Base-by-base conservation (phyloP, 225 moss, liverwort and hornwort species). In the Rhytidiadelphus loreus region DNA sequence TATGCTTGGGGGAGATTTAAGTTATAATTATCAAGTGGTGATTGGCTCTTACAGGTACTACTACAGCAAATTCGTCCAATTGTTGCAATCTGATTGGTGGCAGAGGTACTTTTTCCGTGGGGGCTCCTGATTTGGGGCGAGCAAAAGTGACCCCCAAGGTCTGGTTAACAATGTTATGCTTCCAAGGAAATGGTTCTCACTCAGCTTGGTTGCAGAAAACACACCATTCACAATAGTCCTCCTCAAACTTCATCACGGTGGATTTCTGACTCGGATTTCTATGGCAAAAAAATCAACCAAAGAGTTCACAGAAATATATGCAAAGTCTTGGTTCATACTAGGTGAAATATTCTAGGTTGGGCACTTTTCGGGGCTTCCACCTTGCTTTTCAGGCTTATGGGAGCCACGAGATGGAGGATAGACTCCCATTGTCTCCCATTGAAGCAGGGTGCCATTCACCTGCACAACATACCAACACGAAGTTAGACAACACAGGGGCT, bases 361-460 rank as follows among this genome's bases (percentile, higher is more conserved):
- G 75, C 89, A 82, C 43, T 83, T 82, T 87, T 90, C 62, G 91
- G 90, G 56, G 93, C 84, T 68, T 91, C 94, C 64, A 93, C 93
- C 88, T 97, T 95, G 69, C 84, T 93, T 77, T n/a, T 86, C 92
- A 92, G 89, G 86, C 90, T 88, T 95, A 82, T 90, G 92, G 39
- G 91, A 52, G 64, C 86, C 87, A 76, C 97, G 96, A 86, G 96
- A 96, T 48, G 95, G 93, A 82, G 98, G 92, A 89, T 95, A 96
- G 65, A 94, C 88, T 87, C 95, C 97, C n/a, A n/a, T n/a, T n/a
- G n/a, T n/a, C n/a, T n/a, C n/a, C n/a, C 81, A 43, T 77, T 72
- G 93, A 77, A 77, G 93, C 92, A 88, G 98, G 98, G 85, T 95
- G 92, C 97, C 97, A 97, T 72, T 95, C 95, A 86, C 97, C 98